phyloP scores from a whole-genome alignment of 768 basidiomycete species.

The Kwoniella sp. region DNA sequence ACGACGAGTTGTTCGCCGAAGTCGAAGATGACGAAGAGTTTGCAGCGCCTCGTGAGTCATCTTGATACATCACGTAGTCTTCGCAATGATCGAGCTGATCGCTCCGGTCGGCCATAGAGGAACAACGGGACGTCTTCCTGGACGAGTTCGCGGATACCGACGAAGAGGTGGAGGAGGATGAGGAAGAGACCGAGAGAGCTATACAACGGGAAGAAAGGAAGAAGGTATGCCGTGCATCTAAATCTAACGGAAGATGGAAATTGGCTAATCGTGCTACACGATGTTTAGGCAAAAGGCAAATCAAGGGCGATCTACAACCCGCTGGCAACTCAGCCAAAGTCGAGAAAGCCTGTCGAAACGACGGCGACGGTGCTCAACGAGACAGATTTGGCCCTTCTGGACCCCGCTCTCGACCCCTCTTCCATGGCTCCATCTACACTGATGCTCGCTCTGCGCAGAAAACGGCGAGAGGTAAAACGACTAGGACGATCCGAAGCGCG shows the following conservation, averaged over 20 bases:
- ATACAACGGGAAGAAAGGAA: conserved; percentile 39
- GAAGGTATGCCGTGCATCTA: conserved; percentile 32
- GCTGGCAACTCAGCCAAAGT: conserved; percentile 22
- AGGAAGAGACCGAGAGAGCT: conserved; percentile 43
- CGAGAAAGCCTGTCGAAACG: conserved; percentile 17
- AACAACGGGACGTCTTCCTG: conserved; percentile 47
- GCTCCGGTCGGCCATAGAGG: conserved; percentile 30
- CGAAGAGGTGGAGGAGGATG: conserved; percentile 51
- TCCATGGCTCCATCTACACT: conserved; percentile 47
- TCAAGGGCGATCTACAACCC: conserved; percentile 41
- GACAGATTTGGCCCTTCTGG: conserved; percentile 10
- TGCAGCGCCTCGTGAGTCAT: conserved; percentile 41
- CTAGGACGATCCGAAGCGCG: conserved; percentile 36
- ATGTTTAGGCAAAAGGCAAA: conserved; percentile 47
- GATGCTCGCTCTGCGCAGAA: conserved; percentile 41
- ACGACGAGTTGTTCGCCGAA: conserved; percentile 52
- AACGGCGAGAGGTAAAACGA: conserved; percentile 42
- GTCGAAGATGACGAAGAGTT: conserved; percentile 54
- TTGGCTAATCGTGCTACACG: not conserved
- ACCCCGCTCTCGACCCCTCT: conserved; percentile 32
- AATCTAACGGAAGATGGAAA: too few species aligned
- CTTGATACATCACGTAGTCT: not conserved
- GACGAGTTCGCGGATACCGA: conserved; percentile 56
- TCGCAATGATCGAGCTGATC: too few species aligned
- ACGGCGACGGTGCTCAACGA: not conserved